Evolutionary conservation across 306 rosid genomes (phyloP), one percentile per base, ranked within the genome.

Genomic region (Trichosanthes truncata): DNA sequence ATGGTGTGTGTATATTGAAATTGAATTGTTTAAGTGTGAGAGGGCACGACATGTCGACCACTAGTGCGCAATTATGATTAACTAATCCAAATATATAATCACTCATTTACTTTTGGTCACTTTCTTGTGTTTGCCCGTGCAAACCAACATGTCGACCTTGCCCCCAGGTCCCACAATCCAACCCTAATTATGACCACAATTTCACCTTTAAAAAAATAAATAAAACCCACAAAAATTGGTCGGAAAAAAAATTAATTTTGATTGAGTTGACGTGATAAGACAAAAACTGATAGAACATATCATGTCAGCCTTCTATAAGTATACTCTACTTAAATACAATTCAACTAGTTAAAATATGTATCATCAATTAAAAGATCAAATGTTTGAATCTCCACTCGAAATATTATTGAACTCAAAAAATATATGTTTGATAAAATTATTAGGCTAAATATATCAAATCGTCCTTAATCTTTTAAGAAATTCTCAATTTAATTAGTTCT

Each of bases 31-130:
- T 76, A 55, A 55, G 31, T 53, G 25, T 52, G 9, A 31, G 66
- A 56, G 48, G 79, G 79, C 66, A 52, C 52, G 66, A 52, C 66
- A 56, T 76, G 79, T 76, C 79, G 79, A 55, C 53, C 79, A 76
- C 66, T 76, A 57, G 14, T 76, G 29, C 41, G 4, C 66, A 33
- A 9, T 75, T 75, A 36, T 75, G 43, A 75, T 75, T 75, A 75
- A 52, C 52, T 76, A 76, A 76, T 55, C 52, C 2, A 55, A 55
- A 76, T 23, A 21, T 76, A 74, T 9, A 51, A 31, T 74, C 15
- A 74, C 62, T 18, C 18, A 0, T 3, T 48, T 45, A 26, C 21
- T 73, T 73, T 72, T 46, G n/a, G 21, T 46, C 78, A 29, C 63
- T 75, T 74, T 52, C 41, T 74, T 74, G 7, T 49, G 78, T 74